Evolutionary conservation across 768 basidiomycete genomes (phyloP), one percentile per base, ranked within the genome.

Genomic region (Mycena latifolia): DNA sequence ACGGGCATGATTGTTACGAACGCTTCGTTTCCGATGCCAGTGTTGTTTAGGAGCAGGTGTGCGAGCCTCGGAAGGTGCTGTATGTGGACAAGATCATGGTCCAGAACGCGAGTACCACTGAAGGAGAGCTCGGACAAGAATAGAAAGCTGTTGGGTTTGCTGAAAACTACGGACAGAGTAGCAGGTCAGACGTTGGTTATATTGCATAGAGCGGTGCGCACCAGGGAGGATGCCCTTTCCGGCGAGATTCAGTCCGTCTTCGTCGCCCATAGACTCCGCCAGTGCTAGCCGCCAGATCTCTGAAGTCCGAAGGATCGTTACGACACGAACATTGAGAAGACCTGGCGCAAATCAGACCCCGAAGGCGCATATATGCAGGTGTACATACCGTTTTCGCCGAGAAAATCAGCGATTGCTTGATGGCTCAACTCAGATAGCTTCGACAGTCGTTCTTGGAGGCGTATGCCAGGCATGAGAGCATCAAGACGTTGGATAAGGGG

Each of bases 21-120:
- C 90, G 84, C 86, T 82, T 90, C 89, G 69, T 90, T 88, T 41
- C 85, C 81, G 35, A 90, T 85, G 14, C 82, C 81, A 11, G 88
- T 88, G 62, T 84, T 80, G 70, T 84, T 81, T 24, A 90, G 75
- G 41, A 79, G 72, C 33, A 91, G 77, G 15, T 73, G 77, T 6
- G 80, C 73, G 14, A 90, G 81, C 50, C 77, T 80, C 5, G 85
- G 87, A 18, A 90, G 81, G 63, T 84, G 84, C 59, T 86, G 85
- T 24, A 90, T 81, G 60, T 85, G 76, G 17, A 78, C 74, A 20
- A 91, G 71, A 65, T 88, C 85, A 47, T 79, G 78, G 69, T 89
- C 84, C 29, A 77, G 69, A 9, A 90, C 73, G 15, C 67, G 76
- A 15, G 81, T 80, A 25, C 81, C 81, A 33, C 77, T 78, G 55